These are phyloP conservation scores for Penicillium sp. DNA, from an alignment of 2,329 filamentous ascomycete species.

Conservation along the genomic window DNA sequence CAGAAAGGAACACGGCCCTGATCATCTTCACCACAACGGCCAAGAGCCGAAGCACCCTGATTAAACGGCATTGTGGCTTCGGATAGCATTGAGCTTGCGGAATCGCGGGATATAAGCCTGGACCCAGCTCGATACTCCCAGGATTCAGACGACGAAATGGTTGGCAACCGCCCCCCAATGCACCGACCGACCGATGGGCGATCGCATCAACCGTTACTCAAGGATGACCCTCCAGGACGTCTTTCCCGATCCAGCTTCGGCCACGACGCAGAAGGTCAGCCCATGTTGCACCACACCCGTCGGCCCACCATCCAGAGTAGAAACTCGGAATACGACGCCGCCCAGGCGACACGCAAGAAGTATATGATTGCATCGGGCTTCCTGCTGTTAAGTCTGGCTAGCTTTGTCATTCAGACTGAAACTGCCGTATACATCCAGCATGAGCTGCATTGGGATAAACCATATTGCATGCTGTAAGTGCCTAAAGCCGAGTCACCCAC, in stretches of 20 bases:
- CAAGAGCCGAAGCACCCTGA: not conserved
- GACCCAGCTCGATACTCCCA: slow-evolving; percentile 41
- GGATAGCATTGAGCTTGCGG: slow-evolving; percentile 28
- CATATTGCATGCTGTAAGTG: slow-evolving; percentile 94
- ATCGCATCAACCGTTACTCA: slow-evolving; percentile 58
- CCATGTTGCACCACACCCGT: slow-evolving; percentile 50
- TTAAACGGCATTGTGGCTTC: slow-evolving; percentile 36
- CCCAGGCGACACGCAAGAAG: slow-evolving; percentile 71
- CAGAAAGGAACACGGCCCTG: not conserved
- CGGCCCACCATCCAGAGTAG: slow-evolving; percentile 74
- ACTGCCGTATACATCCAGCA: slow-evolving; percentile 94
- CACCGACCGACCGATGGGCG: slow-evolving; percentile 52
- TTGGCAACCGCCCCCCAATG: slow-evolving; percentile 49
- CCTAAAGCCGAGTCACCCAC: slow-evolving; percentile 4
- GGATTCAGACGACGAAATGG: slow-evolving; percentile 49
- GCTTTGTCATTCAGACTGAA: slow-evolving; percentile 93
- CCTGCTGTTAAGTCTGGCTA: slow-evolving; percentile 76
- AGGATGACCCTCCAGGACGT: slow-evolving; percentile 46
- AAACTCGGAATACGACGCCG: slow-evolving; percentile 67
- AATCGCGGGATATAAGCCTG: slow-evolving; percentile 30
- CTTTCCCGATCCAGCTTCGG: slow-evolving; percentile 34
- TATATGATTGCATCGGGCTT: slow-evolving; percentile 88
- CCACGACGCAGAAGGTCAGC: slow-evolving; percentile 37
- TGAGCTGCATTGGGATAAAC: slow-evolving; percentile 90
- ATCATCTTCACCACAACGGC: not conserved